These are phyloP conservation scores for Naganishia cerealis DNA, from an alignment of 1,284 basidiomycete genomes.

Conservation along the genomic window DNA sequence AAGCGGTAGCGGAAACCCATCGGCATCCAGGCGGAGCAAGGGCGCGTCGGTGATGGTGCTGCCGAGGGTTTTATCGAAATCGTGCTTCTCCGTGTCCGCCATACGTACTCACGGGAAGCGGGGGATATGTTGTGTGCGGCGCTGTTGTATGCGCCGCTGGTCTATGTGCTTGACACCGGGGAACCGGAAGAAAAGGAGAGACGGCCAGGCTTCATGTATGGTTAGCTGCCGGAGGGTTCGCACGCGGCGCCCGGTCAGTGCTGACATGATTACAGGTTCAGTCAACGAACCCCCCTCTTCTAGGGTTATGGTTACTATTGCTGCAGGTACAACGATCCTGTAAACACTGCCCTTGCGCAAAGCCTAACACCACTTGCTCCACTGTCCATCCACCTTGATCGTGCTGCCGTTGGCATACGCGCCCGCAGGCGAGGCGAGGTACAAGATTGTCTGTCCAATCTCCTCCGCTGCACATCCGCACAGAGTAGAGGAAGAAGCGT, in stretches of 20 bases:
- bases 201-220: no score
- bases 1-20: constrained; percentile 9
- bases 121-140: no score
- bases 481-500: not conserved
- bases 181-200: no score
- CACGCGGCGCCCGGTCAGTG: no score
- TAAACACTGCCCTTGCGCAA: not conserved
- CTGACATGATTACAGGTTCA: no score
- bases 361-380: constrained; percentile 37
- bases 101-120: not conserved
- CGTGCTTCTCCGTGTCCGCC: not conserved
- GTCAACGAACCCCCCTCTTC: no score
- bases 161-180: no score
- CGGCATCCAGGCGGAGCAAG: constrained; percentile 5
- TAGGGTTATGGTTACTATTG: no score
- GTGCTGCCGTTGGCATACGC: constrained; percentile 39
- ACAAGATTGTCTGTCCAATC: constrained; percentile 39
- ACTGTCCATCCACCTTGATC: constrained; percentile 42
- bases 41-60: not conserved
- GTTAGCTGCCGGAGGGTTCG: no score
- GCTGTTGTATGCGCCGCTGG: no score
- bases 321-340: not conserved
- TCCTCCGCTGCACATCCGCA: constrained; percentile 34
- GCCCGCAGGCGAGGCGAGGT: constrained; percentile 38
- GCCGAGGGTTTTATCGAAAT: not conserved